A percentile compares a stretch with the other conserved stretches of the same genome.
Evolutionary conservation across 768 basidiomycete genomes (phyloP).

Genomic region (Russula vinacea): DNA sequence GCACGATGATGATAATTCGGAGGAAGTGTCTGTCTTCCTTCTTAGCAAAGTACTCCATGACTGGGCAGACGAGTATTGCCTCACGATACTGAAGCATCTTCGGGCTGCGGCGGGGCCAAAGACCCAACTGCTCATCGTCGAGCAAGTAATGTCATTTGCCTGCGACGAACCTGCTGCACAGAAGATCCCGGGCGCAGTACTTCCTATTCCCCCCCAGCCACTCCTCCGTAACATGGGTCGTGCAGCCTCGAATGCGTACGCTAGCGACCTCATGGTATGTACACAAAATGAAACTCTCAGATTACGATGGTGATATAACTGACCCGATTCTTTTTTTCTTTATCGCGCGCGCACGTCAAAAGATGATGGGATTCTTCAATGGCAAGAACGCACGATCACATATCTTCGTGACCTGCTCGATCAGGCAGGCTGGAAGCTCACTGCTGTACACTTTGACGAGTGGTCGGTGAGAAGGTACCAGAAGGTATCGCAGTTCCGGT

Average conservation of each 20-base stretch:
- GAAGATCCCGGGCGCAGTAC: constrained; percentile 26
- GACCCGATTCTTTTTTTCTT: background rate
- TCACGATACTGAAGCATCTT: constrained; percentile 8
- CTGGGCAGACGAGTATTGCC: constrained; percentile 37
- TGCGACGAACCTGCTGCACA: constrained; percentile 28
- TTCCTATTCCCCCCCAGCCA: constrained; percentile 29
- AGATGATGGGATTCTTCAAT: constrained; percentile 10
- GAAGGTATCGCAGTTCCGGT: no score
- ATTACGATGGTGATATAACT: background rate
- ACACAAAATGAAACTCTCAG: background rate
- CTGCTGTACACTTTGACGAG: no score
- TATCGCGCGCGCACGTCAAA: background rate
- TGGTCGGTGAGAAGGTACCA: no score
- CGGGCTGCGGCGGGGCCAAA: constrained; percentile 25
- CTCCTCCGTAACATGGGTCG: constrained; percentile 32
- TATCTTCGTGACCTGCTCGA: constrained; percentile 9
- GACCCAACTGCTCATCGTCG: constrained; percentile 34
- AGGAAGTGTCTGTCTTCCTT: constrained; percentile 8
- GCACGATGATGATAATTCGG: background rate
- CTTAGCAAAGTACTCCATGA: background rate
- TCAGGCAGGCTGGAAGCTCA: no score
- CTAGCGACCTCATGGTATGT: constrained; percentile 29
- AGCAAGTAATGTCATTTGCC: constrained; percentile 31
- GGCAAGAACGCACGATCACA: constrained; percentile 8
- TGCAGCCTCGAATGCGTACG: constrained; percentile 25